A percentile compares a stretch with the other conserved stretches of the same genome.
phyloP scores from a whole-genome alignment of 441 rosid species.

The Hypseocharis bilobata region DNA sequence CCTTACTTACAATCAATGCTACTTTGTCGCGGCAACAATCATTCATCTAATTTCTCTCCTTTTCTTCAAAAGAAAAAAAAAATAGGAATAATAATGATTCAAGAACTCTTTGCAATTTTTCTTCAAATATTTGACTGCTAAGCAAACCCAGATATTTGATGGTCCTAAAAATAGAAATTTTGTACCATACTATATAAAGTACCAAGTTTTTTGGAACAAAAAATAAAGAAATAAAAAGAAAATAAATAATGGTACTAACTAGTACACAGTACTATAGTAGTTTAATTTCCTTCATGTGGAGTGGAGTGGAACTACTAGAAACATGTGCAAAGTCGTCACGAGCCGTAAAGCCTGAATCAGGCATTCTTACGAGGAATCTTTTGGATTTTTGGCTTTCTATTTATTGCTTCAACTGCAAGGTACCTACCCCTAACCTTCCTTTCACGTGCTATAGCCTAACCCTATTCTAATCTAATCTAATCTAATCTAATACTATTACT shows the following conservation, averaged over 20 bases:
- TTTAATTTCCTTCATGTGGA: too few species aligned
- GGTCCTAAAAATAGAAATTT: neutral
- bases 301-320: too few species aligned
- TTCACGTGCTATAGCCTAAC: neutral
- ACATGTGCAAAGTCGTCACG: neutral
- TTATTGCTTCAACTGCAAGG: neutral
- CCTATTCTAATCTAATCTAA: neutral
- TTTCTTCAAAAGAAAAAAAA: too few species aligned
- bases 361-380: neutral
- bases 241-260: too few species aligned
- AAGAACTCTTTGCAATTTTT: neutral
- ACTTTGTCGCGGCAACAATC: neutral
- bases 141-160: too few species aligned
- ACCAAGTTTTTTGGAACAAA: too few species aligned
- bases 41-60: too few species aligned
- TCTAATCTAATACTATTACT: too few species aligned
- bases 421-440: neutral
- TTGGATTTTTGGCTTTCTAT: neutral
- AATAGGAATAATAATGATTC: too few species aligned
- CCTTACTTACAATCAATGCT: neutral
- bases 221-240: too few species aligned
- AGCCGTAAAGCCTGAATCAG: neutral
- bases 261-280: too few species aligned
- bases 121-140: neutral
- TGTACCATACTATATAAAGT: neutral